A percentile compares a stretch with the other conserved stretches of the same genome.
Conservation (phyloP, 495 filamentous ascomycete genomes). For the Barbatosphaeria neglecta region DNA sequence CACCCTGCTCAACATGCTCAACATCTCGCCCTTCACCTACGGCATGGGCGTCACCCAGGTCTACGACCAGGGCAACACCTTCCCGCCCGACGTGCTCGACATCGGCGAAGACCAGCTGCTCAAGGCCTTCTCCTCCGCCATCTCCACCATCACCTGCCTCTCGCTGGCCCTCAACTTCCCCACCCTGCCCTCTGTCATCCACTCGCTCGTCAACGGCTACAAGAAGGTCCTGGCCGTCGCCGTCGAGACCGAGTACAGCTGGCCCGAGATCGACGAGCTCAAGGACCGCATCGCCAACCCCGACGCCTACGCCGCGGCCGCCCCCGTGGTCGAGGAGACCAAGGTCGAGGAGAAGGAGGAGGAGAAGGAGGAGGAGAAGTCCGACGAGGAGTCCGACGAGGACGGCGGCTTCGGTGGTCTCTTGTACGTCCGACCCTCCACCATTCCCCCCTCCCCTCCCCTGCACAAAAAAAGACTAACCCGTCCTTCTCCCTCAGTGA, state of each 20-base stretch:
- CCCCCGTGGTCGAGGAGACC: conserved; percentile 45
- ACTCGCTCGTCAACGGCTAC: conserved; percentile 92
- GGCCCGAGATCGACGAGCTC: conserved; percentile 90
- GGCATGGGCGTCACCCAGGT: conserved; percentile 93
- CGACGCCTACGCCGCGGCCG: conserved; percentile 78
- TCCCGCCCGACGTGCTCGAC: conserved; percentile 73
- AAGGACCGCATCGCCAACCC: conserved; percentile 99
- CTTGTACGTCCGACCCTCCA: conserved; percentile 39
- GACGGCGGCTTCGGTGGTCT: conserved; percentile 59
- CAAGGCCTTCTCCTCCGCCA: conserved; percentile 66
- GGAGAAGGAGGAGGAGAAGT: conserved; percentile 46
- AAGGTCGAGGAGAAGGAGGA: conserved; percentile 43
- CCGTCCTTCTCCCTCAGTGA: conserved; percentile 19
- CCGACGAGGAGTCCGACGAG: conserved; percentile 48
- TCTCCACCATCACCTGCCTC: conserved; percentile 76
- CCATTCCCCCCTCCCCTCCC: not conserved
- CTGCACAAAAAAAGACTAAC: conserved; percentile 3
- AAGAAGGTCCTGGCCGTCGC: conserved; percentile 93
- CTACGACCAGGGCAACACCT: conserved; percentile 91
- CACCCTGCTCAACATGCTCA: conserved; percentile 96
- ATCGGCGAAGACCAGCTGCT: conserved; percentile 89
- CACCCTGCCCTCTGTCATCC: conserved; percentile 89
- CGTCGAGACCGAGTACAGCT: conserved; percentile 81
- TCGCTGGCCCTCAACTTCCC: conserved; percentile 90
- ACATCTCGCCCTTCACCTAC: conserved; percentile 99